phyloP scores from a whole-genome alignment of 805 yeast species.

The Saccharomycodes ludwigii region DNA sequence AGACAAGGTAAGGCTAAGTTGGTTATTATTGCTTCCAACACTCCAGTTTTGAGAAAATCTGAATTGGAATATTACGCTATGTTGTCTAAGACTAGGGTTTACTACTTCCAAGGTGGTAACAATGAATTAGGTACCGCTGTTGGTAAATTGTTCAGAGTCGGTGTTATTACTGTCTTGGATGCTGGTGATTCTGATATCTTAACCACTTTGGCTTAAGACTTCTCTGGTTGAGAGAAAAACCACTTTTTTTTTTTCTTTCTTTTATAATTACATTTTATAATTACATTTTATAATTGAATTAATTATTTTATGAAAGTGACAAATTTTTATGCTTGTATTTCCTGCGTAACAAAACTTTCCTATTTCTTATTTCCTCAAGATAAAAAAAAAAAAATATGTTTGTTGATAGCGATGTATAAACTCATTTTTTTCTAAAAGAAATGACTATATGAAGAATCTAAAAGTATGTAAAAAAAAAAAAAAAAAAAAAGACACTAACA shows the following conservation, averaged over 20 bases:
- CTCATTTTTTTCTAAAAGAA: too few relatives aligned
- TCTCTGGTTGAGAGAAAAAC: background rate
- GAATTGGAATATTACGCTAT: conserved; percentile 99
- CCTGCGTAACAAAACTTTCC: too few relatives aligned
- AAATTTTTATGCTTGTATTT: too few relatives aligned
- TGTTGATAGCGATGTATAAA: too few relatives aligned
- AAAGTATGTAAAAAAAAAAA: too few relatives aligned
- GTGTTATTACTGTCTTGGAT: conserved; percentile 89
- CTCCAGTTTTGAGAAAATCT: conserved; percentile 99
- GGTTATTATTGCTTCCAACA: conserved; percentile 96
- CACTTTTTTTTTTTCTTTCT: background rate
- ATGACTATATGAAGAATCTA: too few relatives aligned
- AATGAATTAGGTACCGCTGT: conserved; percentile 99
- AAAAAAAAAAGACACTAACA: too few relatives aligned
- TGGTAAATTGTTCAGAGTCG: conserved; percentile 99
- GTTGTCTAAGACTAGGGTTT: conserved; percentile 91
- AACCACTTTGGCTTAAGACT: conserved; percentile 37
- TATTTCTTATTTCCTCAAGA: too few relatives aligned
- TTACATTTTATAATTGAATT: background rate
- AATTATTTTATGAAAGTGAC: too few relatives aligned
- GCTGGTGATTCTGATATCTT: conserved; percentile 99
- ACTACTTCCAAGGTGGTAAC: conserved; percentile 99
- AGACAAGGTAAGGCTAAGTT: conserved; percentile 99
- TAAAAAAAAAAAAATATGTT: too few relatives aligned
- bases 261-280: background rate